A percentile compares a stretch with the other conserved stretches of the same genome.
These are phyloP conservation scores for Cercospora sesami DNA, from an alignment of 2,329 filamentous ascomycete species.

Conservation along the genomic window DNA sequence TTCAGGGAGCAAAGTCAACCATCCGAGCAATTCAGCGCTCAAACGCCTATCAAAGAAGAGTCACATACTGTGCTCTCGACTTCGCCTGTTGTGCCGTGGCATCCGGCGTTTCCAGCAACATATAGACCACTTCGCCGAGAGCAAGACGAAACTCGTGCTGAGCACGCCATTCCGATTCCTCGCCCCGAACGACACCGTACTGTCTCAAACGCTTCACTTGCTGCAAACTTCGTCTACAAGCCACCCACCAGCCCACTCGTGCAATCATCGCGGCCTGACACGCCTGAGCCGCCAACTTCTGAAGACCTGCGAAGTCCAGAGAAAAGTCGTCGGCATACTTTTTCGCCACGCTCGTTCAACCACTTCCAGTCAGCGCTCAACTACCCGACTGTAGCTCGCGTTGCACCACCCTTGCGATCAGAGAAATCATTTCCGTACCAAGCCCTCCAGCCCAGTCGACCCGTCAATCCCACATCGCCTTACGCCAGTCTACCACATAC, in stretches of 20 bases:
- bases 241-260: constrained; percentile 90
- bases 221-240: constrained; percentile 79
- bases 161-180: constrained; percentile 36
- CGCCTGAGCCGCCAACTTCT: constrained; percentile 37
- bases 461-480: constrained; percentile 57
- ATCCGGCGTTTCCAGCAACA: constrained; percentile 49
- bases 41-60: constrained; percentile 20
- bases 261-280: constrained; percentile 50
- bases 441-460: constrained; percentile 75
- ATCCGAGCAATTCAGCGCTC: constrained; percentile 24
- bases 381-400: constrained; percentile 34
- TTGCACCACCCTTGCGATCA: constrained; percentile 53
- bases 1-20: constrained; percentile 49
- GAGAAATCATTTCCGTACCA: constrained; percentile 68
- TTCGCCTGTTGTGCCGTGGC: constrained; percentile 61
- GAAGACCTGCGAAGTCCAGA: constrained; percentile 47
- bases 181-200: constrained; percentile 47
- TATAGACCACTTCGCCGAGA: constrained; percentile 32
- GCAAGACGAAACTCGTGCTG: constrained; percentile 1
- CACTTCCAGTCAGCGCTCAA: constrained; percentile 48
- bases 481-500: constrained; percentile 50
- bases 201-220: constrained; percentile 63
- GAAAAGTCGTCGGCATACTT: constrained; percentile 66
- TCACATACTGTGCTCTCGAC: constrained; percentile 42
- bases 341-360: constrained; percentile 63